Percentiles rank a stretch among this genome's conserved stretches.
phyloP scores from a whole-genome alignment of 257 asterid species.

The Parsonsia alboflavescens region DNA sequence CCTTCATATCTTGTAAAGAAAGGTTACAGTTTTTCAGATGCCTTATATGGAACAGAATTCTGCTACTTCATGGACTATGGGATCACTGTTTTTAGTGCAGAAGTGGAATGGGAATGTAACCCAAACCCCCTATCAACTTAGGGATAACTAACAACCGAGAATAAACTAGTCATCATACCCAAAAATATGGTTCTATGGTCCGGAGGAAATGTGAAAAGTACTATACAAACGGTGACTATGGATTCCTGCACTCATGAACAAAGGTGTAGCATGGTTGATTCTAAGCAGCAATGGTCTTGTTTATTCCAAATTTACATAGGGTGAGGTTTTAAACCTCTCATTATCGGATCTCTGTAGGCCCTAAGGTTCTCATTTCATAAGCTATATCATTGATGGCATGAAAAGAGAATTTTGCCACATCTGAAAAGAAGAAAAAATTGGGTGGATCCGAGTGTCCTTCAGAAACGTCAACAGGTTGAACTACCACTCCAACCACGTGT shows the following conservation, averaged over 20 bases:
- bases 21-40: not conserved
- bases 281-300: not conserved
- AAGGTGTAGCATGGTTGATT: not conserved
- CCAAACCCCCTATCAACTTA: not conserved
- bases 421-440: not conserved
- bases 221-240: not conserved
- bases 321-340: not conserved
- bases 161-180: not conserved
- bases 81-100: not conserved
- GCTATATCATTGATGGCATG: too few species aligned
- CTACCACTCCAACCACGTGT: not conserved
- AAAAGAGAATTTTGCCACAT: not conserved
- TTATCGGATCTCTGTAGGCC: not conserved
- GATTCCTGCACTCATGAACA: not conserved
- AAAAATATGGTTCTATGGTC: not conserved
- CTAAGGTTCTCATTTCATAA: too few species aligned
- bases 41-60: not conserved
- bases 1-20: not conserved
- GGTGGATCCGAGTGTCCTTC: not conserved
- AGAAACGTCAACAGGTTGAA: not conserved
- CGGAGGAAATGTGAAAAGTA: not conserved
- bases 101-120: not conserved
- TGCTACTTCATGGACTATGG: too few species aligned
- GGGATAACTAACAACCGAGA: not conserved
- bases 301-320: not conserved